Evolutionary conservation across 345 rosid genomes (phyloP).

Genomic region (Populus tremula): DNA sequence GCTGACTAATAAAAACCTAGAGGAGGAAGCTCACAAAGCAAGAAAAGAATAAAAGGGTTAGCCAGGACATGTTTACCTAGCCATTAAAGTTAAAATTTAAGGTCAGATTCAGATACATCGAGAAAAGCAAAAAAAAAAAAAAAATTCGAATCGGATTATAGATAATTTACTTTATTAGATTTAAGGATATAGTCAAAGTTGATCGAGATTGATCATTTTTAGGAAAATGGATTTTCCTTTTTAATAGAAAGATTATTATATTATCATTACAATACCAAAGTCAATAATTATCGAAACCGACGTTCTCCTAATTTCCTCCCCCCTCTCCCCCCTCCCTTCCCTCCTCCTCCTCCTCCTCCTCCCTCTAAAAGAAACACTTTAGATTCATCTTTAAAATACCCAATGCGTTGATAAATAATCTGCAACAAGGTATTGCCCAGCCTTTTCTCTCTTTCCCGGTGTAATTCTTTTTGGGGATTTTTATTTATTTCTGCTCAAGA

Average conservation of each 20-base stretch:
- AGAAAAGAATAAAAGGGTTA: too few species aligned
- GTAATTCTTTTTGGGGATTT: neutral
- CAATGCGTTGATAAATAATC: neutral
- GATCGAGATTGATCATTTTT: too few species aligned
- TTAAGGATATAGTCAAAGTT: too few species aligned
- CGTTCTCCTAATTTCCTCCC: neutral
- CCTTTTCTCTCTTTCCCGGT: neutral
- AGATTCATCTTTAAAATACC: neutral
- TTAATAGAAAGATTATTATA: neutral
- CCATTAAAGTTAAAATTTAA: too few species aligned
- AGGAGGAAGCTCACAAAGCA: too few species aligned
- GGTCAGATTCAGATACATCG: too few species aligned
- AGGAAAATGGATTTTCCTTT: too few species aligned
- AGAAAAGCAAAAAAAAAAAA: too few species aligned
- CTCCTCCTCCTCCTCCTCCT: neutral
- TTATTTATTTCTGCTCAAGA: neutral
- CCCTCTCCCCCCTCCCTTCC: fast-evolving
- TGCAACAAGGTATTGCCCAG: slow-evolving; percentile 15
- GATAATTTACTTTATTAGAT: too few species aligned
- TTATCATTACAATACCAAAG: neutral
- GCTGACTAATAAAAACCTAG: too few species aligned
- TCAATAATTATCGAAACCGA: neutral
- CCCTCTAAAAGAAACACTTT: neutral
- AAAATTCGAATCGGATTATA: too few species aligned
- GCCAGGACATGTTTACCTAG: too few species aligned